Evolutionary conservation across 495 filamentous ascomycete genomes (phyloP), one percentile per base, ranked within the genome.

Genomic region (Aspergillus sclerotioniger): DNA sequence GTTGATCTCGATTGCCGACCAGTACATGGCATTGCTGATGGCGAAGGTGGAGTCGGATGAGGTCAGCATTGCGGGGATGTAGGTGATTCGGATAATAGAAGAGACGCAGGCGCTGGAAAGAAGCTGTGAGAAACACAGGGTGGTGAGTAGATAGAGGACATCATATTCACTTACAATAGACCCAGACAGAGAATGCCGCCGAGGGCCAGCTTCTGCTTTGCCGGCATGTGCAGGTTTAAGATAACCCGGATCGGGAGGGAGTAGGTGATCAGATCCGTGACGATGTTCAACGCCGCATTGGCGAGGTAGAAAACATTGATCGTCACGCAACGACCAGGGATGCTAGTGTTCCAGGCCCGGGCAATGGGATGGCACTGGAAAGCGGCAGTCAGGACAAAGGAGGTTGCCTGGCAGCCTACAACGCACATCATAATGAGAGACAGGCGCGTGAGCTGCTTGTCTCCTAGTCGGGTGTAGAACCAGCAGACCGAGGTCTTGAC

Each of bases 191-290:
- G 74, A 33, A 76, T 78, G 17, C 72, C 45, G 0, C 56, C 53
- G 1, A 76, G 59, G 1, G 62, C 69, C 31, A 75, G 60, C 57
- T 77, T 71, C 51, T 72, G 64, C 51, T 79, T 79, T 32, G 59
- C 58, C 6, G 69, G 68, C 53, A 71, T 63, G 12, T 68, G 69
- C 3, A 72, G 71, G 41, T 67, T 71, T 62, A 67, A 70, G 51
- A 71, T 72, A 21, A 71, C 69, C 17, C 64, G 68, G 50, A 78
- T 62, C 1, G 76, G 75, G 21, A 88, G 66, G 3, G 74, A 66
- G 52, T 86, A 73, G 43, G 82, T 80, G 57, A 78, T 62, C 0
- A 80, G 25, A 59, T 87, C 83, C 7, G 82, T 73, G 12, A 79
- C 35, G 20, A 87, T 80, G 61, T 80, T 83, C 28, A 86, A 62